Evolutionary conservation across 345 rosid genomes (phyloP).

Genomic region (Eucalyptus polyanthemos): DNA sequence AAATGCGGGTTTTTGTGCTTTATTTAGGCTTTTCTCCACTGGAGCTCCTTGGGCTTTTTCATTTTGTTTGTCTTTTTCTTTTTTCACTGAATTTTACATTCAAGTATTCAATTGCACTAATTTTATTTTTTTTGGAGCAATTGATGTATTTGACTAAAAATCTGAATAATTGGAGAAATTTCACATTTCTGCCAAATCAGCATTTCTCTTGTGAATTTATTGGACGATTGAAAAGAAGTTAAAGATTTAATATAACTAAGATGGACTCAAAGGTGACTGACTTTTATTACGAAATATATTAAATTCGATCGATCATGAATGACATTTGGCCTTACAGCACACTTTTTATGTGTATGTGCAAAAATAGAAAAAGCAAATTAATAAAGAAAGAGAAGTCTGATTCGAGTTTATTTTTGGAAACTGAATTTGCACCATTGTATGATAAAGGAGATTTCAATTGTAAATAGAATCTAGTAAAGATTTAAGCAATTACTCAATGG

Average conservation of each 20-base stretch:
- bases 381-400: neutral
- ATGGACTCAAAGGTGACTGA: neutral
- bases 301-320: neutral
- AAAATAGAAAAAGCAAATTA: neutral
- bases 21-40: neutral
- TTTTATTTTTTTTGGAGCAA: neutral
- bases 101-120: neutral
- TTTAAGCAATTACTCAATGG: neutral
- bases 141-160: neutral
- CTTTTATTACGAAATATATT: neutral
- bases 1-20: neutral
- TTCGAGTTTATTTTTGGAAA: neutral
- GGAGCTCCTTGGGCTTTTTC: neutral
- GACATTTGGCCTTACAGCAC: neutral
- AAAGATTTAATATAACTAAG: neutral
- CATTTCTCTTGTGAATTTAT: neutral
- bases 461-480: neutral
- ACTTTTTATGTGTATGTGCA: neutral
- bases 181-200: neutral
- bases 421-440: neutral
- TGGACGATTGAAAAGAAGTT: neutral
- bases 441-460: neutral
- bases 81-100: neutral
- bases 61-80: neutral
- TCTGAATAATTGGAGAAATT: neutral